Percentiles rank a stretch among this genome's conserved stretches.
Evolutionary conservation across 106 monocot genomes (phyloP).

Genomic region (Triglochin maritima): DNA sequence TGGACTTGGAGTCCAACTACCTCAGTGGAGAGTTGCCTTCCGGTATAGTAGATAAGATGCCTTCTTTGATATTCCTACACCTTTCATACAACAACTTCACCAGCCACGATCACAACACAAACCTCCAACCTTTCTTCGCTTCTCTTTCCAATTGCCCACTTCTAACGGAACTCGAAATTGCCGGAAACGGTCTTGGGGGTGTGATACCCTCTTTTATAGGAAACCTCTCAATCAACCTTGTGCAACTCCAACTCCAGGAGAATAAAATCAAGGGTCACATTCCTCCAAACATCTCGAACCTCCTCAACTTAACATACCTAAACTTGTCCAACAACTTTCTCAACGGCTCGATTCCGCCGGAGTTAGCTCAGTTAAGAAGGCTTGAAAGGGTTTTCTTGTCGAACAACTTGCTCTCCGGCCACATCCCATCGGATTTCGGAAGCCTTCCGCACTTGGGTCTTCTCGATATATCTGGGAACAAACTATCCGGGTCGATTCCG

Average conservation of each 20-base stretch:
- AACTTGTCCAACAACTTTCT: conserved; percentile 62
- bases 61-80: conserved; percentile 32
- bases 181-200: conserved; percentile 45
- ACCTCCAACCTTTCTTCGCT: conserved; percentile 42
- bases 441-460: conserved; percentile 38
- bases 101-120: conserved; percentile 15
- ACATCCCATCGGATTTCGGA: conserved; percentile 51
- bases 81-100: conserved; percentile 57
- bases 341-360: conserved; percentile 64
- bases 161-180: conserved; percentile 60
- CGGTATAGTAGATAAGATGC: conserved; percentile 33
- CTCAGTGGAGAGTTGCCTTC: conserved; percentile 48
- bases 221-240: conserved; percentile 32
- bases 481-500: conserved; percentile 51
- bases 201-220: conserved; percentile 40
- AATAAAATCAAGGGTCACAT: conserved; percentile 52
- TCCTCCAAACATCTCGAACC: conserved; percentile 55
- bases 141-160: conserved; percentile 43
- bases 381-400: conserved; percentile 50
- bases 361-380: conserved; percentile 33
- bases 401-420: conserved; percentile 52
- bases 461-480: conserved; percentile 55
- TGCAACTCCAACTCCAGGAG: conserved; percentile 58
- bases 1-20: conserved; percentile 47
- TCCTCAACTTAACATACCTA: conserved; percentile 71